Evolutionary conservation across 257 asterid species (phyloP), one percentile per base, ranked within the genome.

Genomic region (Verbascum thapsus): DNA sequence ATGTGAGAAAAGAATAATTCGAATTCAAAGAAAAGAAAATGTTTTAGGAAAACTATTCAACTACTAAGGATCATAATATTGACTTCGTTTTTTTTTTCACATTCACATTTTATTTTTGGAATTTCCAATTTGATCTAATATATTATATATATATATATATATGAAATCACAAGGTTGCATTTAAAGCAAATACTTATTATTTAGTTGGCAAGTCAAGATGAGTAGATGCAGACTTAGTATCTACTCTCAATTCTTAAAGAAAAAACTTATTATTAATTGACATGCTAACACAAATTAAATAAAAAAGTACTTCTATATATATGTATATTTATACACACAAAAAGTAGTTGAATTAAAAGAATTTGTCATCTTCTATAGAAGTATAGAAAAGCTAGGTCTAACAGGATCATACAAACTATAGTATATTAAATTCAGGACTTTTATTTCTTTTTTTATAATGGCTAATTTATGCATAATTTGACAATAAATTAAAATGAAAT

Each of bases 221-320:
- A 43, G n/a, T n/a, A n/a, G 74, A 68, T 68, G 64, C 53, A 3
- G 76, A 65, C 72, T 32, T 44, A 8, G 19, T 63, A 68, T 68
- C 74, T 2, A 50, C 44, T 49, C 23, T 59, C 5, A 17, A 58
- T 5, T 18, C 11, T 15, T 7, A 8, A 2, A 7, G 12, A 10
- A 11, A 26, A 5, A 26, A 26, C 5, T 1, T 5, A 26, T 26
- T 1, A 26, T 9, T 3, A 7, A 45, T 2, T n/a, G n/a, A 7
- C 26, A 10, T 11, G 26, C 23, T 5, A 53, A 7, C 6, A n/a
- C 2, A 26, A 3, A 3, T 0, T n/a, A n/a, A 9, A 7, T 11
- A 3, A 13, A 13, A 3, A 15, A 53, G 23, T 10, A 53, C 26
- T 23, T 2, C 3, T 16, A 8, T n/a, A 2, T 1, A 51, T 10